Evolutionary conservation across 2,329 filamentous ascomycete species (phyloP), one percentile per base, ranked within the genome.

Genomic region (Tolypocladium ovalisporum): DNA sequence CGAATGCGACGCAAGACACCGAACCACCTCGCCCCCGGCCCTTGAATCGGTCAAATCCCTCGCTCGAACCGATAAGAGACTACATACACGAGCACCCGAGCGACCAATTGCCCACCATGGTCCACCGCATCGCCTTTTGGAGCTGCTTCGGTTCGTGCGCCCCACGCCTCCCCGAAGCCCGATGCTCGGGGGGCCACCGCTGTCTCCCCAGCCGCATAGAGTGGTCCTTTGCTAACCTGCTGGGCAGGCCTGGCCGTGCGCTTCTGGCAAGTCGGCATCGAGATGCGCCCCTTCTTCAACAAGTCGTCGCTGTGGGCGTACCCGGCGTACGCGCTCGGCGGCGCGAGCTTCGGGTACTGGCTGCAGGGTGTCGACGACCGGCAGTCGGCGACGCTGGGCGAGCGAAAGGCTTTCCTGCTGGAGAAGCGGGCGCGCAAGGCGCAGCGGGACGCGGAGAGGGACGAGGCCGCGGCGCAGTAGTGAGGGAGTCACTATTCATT

Each of bases 271-370:
- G 87, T 99, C 72, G 94, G 93, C 70, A 94, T 99, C 73, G 91
- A 99, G 79, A 96, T 96, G 91, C 90, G 92, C 62, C 94, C 93
- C 55, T 87, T 97, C 74, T 90, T 97, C 82, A 86, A 88, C 76
- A 84, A 81, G 69, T 81, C 87, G 71, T 88, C 88, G 57, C 84
- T 96, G 68, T 95, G 90, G 88, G 90, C 85, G 55, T 99, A 96
- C 78, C 94, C 94, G 57, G 76, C 93, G 66, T 99, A 94, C 75
- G 92, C 86, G 59, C 83, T 83, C 65, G 84, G 90, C 62, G 92
- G 92, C 66, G 92, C 87, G 66, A 90, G 88, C 75, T 97, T 97
- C 76, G 94, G 94, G 65, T 97, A 97, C 81, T 99, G 93, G 91
- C 79, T 99, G 66, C 86, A 92, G 78, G 89, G 90, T 62, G 89